Base-by-base conservation (phyloP, 495 filamentous ascomycete species). In the Hyaloscypha variabilis region DNA sequence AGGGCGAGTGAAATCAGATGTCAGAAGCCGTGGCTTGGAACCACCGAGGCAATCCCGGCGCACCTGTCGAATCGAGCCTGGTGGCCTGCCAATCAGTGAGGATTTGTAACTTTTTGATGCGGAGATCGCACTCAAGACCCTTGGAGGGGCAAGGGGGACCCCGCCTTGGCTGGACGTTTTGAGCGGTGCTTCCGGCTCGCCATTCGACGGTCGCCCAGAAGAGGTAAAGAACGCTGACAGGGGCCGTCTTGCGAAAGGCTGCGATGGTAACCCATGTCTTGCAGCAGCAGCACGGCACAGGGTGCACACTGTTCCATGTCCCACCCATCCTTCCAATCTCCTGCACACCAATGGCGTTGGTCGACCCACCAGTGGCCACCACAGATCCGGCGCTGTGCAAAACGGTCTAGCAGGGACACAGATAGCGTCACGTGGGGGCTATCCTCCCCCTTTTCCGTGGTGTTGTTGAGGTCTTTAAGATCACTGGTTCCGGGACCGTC, bases 31-130 rank as follows among this genome's bases (percentile, higher is more conserved):
- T 54, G 51, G 51, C 51, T 54, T 28, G 25, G 23, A 6, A 54
- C 51, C 51, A 28, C 51, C 51, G 51, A 54, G 51, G 51, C 51
- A 54, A 51, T 54, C 51, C 51, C 51, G 51, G 51, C 21, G 21
- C 8, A 54, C n/a, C 19, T 54, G 19, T 54, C 51, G 8, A 10
- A 25, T 54, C 19, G 51, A 23, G 54, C 51, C 19, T 24, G 6
- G 51, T 17, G 11, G 14, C 39, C 39, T 46, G 39, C 39, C 39
- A 19, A 17, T 46, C 17, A 3, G 17, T 17, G 17, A 1, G 39
- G 39, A 17, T 46, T 17, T 46, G 39, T 19, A 46, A 46, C 39
- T 46, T 19, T n/a, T 19, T 46, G 11, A 14, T 46, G 39, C 39
- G 39, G 2, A 4, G 39, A 17, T 4, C 1, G 39, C 39, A n/a